Base-by-base conservation (phyloP, 2,329 filamentous ascomycete species). In the Fusarium bulbicola region DNA sequence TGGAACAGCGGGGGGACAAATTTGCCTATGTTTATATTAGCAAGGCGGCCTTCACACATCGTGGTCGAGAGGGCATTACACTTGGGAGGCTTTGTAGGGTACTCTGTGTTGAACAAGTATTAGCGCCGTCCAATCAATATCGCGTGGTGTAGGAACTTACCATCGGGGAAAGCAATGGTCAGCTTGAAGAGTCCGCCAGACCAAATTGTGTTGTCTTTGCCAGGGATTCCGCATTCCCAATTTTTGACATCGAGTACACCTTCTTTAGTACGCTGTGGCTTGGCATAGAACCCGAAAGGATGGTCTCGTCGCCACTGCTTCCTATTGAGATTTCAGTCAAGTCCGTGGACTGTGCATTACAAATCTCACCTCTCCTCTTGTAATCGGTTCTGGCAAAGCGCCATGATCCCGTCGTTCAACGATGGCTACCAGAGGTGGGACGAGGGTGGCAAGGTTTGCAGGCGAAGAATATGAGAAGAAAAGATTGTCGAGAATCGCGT, bases 291-390 rank as follows among this genome's bases (percentile, higher is more conserved):
- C 70, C 96, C 96, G 80, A 99, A 99, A 0, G 97, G 97, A 80
- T 99, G 96, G 77, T 99, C 95, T 80, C 92, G 92, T 74, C 96
- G 92, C 96, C 96, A 99, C 85, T 97, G 94, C 85, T 97, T 98
- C 73, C 95, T 97, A 77, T 34, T 42, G 39, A 45, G 59, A 46
- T 53, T 59, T 77, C 54, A 80, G 81, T 67, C 59, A 64, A 52
- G 26, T 52, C 60, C 43, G 11, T 47, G 39, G 21, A 24, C 40
- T 24, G 18, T 43, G 21, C 43, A 30, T 49, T 37, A 34, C 26
- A 43, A 64, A 36, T 45, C 89, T 74, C 87, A 95, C 93, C 94
- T 88, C 86, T 97, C 95, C 83, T 97, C 95, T 74, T 94, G 92
- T 43, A 97, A 88, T 69, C 95, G 90, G 80, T 97, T 97, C 80